A percentile compares a stretch with the other conserved stretches of the same genome.
These are phyloP conservation scores for Arthrobotrys pseudoclavata DNA, from an alignment of 2,329 filamentous ascomycete species.

Conservation along the genomic window DNA sequence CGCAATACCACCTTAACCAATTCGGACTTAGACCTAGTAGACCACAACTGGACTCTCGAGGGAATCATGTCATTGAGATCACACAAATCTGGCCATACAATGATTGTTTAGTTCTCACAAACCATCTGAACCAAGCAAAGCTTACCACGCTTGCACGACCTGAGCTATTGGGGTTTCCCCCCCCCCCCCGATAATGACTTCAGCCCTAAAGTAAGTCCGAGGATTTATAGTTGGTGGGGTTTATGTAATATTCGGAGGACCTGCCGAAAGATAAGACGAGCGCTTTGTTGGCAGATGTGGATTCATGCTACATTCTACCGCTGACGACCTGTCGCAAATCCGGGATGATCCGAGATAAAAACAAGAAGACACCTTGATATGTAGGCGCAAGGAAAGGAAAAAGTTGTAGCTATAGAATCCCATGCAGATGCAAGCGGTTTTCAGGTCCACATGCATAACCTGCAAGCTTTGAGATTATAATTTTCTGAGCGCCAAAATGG, in stretches of 20 bases:
- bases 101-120: not conserved
- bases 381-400: not conserved
- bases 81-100: not conserved
- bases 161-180: not conserved
- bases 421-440: slow-evolving; percentile 8
- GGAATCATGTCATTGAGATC: slow-evolving; percentile 4
- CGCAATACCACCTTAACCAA: slow-evolving; percentile 10
- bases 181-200: not conserved
- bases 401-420: not conserved
- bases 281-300: not conserved
- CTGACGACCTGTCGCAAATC: not conserved
- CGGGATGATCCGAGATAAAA: slow-evolving; percentile 44
- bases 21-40: not conserved
- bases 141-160: not conserved
- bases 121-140: not conserved
- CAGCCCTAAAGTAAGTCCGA: not conserved
- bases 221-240: not conserved
- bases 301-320: not conserved
- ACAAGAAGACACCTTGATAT: not conserved
- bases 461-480: slow-evolving; percentile 1
- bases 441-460: slow-evolving; percentile 10
- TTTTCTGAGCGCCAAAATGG: slow-evolving; percentile 16
- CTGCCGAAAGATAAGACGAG: slow-evolving; percentile 21
- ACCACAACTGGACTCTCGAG: not conserved
- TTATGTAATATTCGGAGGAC: slow-evolving; percentile 20